Evolutionary conservation across 257 asterid species (phyloP).

Genomic region (Solanum ossicruentum): DNA sequence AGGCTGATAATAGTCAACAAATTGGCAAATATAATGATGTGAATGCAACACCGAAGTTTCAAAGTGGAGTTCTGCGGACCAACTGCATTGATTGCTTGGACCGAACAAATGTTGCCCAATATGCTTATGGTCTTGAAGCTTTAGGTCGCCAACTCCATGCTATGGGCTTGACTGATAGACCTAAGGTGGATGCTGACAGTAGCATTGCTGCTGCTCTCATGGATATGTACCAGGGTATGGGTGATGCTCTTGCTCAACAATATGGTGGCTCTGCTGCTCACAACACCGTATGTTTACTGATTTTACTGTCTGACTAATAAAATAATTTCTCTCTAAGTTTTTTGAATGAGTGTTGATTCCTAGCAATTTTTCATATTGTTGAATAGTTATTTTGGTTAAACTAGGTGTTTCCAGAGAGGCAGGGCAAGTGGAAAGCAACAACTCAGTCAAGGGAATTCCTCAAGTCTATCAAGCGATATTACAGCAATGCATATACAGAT

Average conservation of each 20-base stretch:
- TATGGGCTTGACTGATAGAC: slow-evolving; percentile 73
- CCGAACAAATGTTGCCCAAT: slow-evolving; percentile 95
- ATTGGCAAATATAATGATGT: slow-evolving; percentile 23
- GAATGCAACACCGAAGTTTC: slow-evolving; percentile 37
- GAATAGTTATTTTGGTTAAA: slow-evolving; percentile 4
- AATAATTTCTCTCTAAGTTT: background rate
- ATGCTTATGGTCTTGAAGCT: slow-evolving; percentile 96
- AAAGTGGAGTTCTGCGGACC: slow-evolving; percentile 98
- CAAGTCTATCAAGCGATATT: slow-evolving; percentile 93
- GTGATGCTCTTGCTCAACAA: slow-evolving; percentile 98
- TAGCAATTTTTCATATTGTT: background rate
- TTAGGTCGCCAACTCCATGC: slow-evolving; percentile 93
- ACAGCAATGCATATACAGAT: slow-evolving; percentile 95
- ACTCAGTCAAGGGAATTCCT: slow-evolving; percentile 95
- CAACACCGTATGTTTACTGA: slow-evolving; percentile 48
- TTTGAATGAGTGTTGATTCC: background rate
- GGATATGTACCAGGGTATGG: slow-evolving; percentile 99
- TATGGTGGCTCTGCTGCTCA: slow-evolving; percentile 99
- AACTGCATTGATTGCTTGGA: slow-evolving; percentile 98
- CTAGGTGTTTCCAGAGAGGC: slow-evolving; percentile 96
- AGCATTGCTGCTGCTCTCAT: slow-evolving; percentile 97
- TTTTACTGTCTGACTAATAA: background rate
- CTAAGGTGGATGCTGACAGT: slow-evolving; percentile 88
- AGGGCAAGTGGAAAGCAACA: slow-evolving; percentile 99
- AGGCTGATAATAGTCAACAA: slow-evolving; percentile 33